Evolutionary conservation across 805 yeast species (phyloP), one percentile per base, ranked within the genome.

Genomic region (Wickerhamomyces ciferrii): DNA sequence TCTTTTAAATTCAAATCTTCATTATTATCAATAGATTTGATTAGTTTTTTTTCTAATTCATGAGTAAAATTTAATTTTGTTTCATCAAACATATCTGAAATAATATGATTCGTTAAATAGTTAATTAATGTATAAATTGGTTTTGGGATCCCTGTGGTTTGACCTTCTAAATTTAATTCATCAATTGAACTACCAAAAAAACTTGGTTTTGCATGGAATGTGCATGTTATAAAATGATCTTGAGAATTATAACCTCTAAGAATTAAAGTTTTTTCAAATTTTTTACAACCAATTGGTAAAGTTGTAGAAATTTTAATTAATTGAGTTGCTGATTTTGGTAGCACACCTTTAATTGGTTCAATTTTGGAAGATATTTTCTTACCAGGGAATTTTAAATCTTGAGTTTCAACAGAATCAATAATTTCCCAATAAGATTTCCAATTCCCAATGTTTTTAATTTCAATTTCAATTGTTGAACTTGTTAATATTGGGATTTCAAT

Each of bases 401-500:
- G 47, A 18, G 53, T 54, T 41, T 55, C 66, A 5, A 59, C 59
- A 32, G 54, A 52, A 50, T 66, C 69, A 9, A 66, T 52, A 15
- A 74, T 58, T 39, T 61, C 66, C 69, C 75, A 75, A 11, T 55
- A 55, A 7, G 74, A 60, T 8, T 54, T 51, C 29, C 69, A 70
- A 14, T 63, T 60, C 17, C 72, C 71, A 5, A 56, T 48, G 48
- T 73, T 74, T 24, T 45, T 56, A 18, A 78, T 43, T 15, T 55
- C 60, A n/a, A 56, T 51, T 9, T 53, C 53, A 5, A 42, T 54
- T 44, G 39, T 59, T 32, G 41, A 65, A 47, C 39, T 65, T 59
- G 35, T 59, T 51, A 37, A 54, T n/a, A 53, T 66, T 9, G 53
- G 53, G 58, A 39, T 51, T 40, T 13, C 57, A 39, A 19, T 49